Conservation (phyloP, 1,284 basidiomycete species). For the Phlebopus sp. region DNA sequence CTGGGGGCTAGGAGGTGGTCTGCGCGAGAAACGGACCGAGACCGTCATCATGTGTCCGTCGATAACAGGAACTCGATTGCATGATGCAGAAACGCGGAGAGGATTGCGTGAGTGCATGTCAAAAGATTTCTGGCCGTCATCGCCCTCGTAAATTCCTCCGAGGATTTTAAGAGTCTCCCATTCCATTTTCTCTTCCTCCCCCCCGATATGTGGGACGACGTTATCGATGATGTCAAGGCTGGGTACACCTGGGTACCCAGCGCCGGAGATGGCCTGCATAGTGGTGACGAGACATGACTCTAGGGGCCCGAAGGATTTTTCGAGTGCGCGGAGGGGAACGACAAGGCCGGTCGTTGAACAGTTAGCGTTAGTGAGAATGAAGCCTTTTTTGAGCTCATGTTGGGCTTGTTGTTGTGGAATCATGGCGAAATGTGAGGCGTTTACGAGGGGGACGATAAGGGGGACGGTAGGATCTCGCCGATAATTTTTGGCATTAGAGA, state of each 20-base stretch:
- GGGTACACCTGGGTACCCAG: constrained; percentile 93
- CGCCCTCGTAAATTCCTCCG: constrained; percentile 67
- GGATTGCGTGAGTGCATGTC: constrained; percentile 84
- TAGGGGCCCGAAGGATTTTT: constrained; percentile 90
- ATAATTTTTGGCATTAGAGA: constrained; percentile 98
- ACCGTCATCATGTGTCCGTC: constrained; percentile 92
- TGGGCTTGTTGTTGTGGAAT: constrained; percentile 77
- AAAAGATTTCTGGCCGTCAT: constrained; percentile 60
- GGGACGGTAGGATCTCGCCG: constrained; percentile 94
- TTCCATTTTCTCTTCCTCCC: constrained; percentile 99
- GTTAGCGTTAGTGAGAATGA: constrained; percentile 98
- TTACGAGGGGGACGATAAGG: constrained; percentile 96
- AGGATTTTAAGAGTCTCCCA: constrained; percentile 99
- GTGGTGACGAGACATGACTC: constrained; percentile 91
- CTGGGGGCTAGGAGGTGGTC: constrained; percentile 84
- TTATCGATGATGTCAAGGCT: constrained; percentile 95
- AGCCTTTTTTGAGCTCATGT: constrained; percentile 78
- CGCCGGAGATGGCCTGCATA: constrained; percentile 97
- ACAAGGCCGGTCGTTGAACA: constrained; percentile 96
- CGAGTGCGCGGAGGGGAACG: constrained; percentile 90
- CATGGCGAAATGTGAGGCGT: constrained; percentile 84
- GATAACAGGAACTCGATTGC: constrained; percentile 91
- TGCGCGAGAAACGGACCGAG: constrained; percentile 78
- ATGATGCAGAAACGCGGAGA: constrained; percentile 85
- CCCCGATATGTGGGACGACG: constrained; percentile 91